phyloP scores from a whole-genome alignment of 2,329 filamentous ascomycete species.

The Pyrenochaeta sp. region DNA sequence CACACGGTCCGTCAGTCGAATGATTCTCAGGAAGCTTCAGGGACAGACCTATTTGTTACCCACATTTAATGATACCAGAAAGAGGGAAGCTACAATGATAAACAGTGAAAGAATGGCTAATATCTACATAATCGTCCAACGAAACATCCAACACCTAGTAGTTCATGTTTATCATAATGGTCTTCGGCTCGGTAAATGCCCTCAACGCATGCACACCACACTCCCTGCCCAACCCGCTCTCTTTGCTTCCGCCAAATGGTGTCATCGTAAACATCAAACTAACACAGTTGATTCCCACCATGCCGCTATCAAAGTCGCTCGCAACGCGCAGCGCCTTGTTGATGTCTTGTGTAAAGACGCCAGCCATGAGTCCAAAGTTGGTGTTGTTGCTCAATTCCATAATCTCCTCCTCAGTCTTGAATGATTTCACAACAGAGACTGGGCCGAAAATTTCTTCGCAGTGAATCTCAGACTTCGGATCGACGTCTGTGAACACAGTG shows the following conservation, averaged over 20 bases:
- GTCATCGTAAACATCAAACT: conserved; percentile 48
- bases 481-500: conserved; percentile 47
- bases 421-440: conserved; percentile 44
- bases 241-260: conserved; percentile 63
- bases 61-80: too few relatives aligned
- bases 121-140: not conserved
- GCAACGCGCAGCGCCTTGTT: conserved; percentile 46
- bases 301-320: conserved; percentile 44
- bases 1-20: too few relatives aligned
- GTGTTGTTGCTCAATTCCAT: conserved; percentile 50
- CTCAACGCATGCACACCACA: conserved; percentile 58
- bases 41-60: too few relatives aligned
- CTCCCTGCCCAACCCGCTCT: conserved; percentile 61
- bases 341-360: conserved; percentile 52
- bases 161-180: conserved; percentile 57
- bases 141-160: conserved; percentile 23
- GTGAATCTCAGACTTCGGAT: conserved; percentile 44
- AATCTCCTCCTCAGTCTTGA: conserved; percentile 52
- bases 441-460: conserved; percentile 52
- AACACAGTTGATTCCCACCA: conserved; percentile 45
- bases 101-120: not conserved
- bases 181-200: conserved; percentile 61
- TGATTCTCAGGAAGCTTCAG: too few relatives aligned
- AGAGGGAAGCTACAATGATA: too few relatives aligned
- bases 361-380: conserved; percentile 50